Base-by-base conservation (phyloP, 495 filamentous ascomycete species). In the Aspergillus ellipticus region DNA sequence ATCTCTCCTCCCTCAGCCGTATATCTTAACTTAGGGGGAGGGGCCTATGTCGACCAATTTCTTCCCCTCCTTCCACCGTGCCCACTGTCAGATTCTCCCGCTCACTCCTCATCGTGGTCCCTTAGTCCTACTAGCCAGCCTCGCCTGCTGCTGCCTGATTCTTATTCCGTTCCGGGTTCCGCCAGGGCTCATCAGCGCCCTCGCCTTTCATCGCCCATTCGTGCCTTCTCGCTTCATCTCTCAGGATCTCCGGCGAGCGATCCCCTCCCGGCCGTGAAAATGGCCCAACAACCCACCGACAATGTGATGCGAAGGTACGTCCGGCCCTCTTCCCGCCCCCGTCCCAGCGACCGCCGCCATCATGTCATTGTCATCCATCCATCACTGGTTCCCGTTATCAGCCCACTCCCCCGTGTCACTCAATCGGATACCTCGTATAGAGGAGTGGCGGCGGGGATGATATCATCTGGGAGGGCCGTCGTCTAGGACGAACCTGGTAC, bases 271-370 rank as follows among this genome's bases (percentile, higher is more conserved):
- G 35, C 13, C 33, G 42, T 64, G 53, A 68, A 64, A 64, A 85
- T 85, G 82, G 79, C 82, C 42, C 83, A 86, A 69, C 81, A 79
- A 68, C 76, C 76, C 62, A 74, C 70, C 42, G 82, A 84, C 57
- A 88, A 88, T 81, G 84, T 86, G 35, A 88, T 88, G 78, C 82
- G 85, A 79, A 83, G 85, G 85, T 88, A 82, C 55, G 79, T 76
- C 55, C 59, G 53, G 49, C 54, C 8, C 33, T 42, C 47, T 15
- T n/a, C 4, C 35, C 35, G 35, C 35, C 35, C 35, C 35, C 35
- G 35, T 28, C 24, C 24, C 24, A 39, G 35, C 35, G 11, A n/a
- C 35, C 5, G 35, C 11, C 11, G 13, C 35, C 35, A 39, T 39
- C 35, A 39, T 39, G 35, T n/a, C n/a, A n/a, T 39, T 39, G n/a